Base-by-base conservation (phyloP, 2,329 filamentous ascomycete genomes). In the Graphilbum sp. region DNA sequence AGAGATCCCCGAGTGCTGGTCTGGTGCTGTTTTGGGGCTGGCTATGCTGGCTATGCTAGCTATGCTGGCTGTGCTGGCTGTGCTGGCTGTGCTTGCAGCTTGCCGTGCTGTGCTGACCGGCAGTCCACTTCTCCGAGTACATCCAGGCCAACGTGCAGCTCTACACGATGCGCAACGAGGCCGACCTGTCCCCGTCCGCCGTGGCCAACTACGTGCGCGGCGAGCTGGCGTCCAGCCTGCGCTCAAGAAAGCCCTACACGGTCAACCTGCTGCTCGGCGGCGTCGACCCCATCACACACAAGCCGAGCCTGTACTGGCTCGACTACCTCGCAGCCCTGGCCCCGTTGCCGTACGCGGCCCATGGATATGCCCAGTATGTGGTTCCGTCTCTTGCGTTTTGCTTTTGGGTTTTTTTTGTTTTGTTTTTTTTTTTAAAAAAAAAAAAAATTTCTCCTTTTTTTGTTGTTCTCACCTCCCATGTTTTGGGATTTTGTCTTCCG, bases 121-220 rank as follows among this genome's bases (percentile, higher is more conserved):
- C 56, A 94, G 87, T 96, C 45, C 88, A 98, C 78, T 98, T 98
- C 60, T 84, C 92, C 58, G 90, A 98, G 66, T 98, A 88, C 66
- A 92, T 98, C 59, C 87, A 96, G 73, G 87, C 88, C 57, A 98
- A 98, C 61, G 79, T 90, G 46, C 85, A 94, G 63, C 80, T 98
- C 55, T 98, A 98, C 66, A 86, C 83, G 49, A 98, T 96, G 87
- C 85, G 92, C 55, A 96, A 96, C 59, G 82, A 86, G 61, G 81
- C 81, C 55, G 85, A 95, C 53, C 75, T 98, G 44, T 85, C 84
- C 33, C 88, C 90, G 10, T 78, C 79, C 27, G 90, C 85, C 30
- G 78, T 95, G 40, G 84, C 87, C 45, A 78, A 84, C 65, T 98
- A 95, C 58, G 86, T 98, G 50, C 84, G 90, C 48, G 80, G 81